phyloP scores from a whole-genome alignment of 441 rosid species.

The Brassica balearica region DNA sequence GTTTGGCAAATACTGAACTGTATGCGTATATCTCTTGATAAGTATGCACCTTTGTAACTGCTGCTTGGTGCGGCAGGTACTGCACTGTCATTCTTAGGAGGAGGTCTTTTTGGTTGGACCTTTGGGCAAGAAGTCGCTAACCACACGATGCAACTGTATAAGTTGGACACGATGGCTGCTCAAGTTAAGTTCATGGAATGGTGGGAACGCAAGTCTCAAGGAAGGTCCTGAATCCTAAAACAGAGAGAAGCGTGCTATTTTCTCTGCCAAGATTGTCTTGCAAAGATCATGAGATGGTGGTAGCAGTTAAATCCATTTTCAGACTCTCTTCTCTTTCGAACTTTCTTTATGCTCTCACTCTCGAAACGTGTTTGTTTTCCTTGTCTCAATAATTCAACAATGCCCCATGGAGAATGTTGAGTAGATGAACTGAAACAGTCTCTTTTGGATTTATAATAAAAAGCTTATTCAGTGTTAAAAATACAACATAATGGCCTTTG shows the following conservation, averaged over 20 bases:
- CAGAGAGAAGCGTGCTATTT: conserved; percentile 6
- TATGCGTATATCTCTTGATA: not conserved
- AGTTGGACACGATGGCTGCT: conserved; percentile 83
- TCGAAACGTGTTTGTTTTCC: conserved; percentile 30
- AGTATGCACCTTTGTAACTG: not conserved
- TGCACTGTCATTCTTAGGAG: conserved; percentile 77
- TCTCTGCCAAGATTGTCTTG: conserved; percentile 18
- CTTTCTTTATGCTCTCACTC: not conserved
- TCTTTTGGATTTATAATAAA: not conserved
- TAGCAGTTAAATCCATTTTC: conserved; percentile 5
- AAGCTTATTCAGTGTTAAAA: not conserved
- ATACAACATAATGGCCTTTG: not conserved
- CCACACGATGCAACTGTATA: conserved; percentile 80
- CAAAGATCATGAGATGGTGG: conserved; percentile 16
- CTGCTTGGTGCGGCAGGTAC: conserved; percentile 61
- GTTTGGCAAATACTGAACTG: not conserved
- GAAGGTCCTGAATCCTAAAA: conserved; percentile 33
- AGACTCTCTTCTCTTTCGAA: conserved; percentile 10
- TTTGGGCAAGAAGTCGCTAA: conserved; percentile 84
- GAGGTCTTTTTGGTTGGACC: conserved; percentile 87
- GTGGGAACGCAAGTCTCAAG: conserved; percentile 62
- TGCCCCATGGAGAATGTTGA: not conserved
- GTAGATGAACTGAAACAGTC: not conserved
- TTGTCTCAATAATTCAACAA: conserved; percentile 36
- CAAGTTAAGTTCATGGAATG: conserved; percentile 90